These are phyloP conservation scores for Puccinellia tenuiflora DNA, from an alignment of 176 grass and related monocot species.

Conservation along the genomic window DNA sequence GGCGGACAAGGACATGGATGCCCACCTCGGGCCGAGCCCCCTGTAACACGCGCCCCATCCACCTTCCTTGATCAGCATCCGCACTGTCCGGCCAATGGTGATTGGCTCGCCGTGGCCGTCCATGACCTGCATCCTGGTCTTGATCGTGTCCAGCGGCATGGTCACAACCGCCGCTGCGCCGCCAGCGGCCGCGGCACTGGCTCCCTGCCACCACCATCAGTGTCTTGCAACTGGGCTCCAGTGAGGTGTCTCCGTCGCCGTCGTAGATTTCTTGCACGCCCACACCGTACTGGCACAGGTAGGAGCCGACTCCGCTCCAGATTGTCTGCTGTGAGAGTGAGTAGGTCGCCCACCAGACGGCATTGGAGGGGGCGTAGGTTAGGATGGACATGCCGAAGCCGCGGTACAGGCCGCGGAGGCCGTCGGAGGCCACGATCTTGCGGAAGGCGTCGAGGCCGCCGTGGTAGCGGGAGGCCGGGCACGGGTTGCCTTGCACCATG, in stretches of 20 bases:
- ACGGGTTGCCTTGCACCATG: conserved; percentile 66
- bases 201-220: conserved; percentile 64
- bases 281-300: conserved; percentile 49
- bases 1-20: conserved; percentile 75
- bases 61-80: conserved; percentile 56
- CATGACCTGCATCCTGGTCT: conserved; percentile 93
- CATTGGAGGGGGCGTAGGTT: conserved; percentile 79
- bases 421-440: conserved; percentile 54
- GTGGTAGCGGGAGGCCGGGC: conserved; percentile 37
- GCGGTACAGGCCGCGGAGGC: conserved; percentile 59
- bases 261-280: conserved; percentile 43
- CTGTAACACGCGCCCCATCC: conserved; percentile 68
- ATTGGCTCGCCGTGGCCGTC: conserved; percentile 33
- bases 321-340: conserved; percentile 60
- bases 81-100: conserved; percentile 46
- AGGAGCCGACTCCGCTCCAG: conserved; percentile 60
- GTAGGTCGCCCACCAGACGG: conserved; percentile 78
- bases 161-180: conserved; percentile 56
- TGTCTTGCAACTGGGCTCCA: conserved; percentile 58
- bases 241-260: conserved; percentile 20
- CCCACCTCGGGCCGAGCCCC: conserved; percentile 81
- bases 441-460: conserved; percentile 64
- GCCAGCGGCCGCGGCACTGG: conserved; percentile 58
- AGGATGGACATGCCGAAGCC: conserved; percentile 85
- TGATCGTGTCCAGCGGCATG: conserved; percentile 84